phyloP scores from a whole-genome alignment of 257 asterid species.

The Forsythia suspensa region DNA sequence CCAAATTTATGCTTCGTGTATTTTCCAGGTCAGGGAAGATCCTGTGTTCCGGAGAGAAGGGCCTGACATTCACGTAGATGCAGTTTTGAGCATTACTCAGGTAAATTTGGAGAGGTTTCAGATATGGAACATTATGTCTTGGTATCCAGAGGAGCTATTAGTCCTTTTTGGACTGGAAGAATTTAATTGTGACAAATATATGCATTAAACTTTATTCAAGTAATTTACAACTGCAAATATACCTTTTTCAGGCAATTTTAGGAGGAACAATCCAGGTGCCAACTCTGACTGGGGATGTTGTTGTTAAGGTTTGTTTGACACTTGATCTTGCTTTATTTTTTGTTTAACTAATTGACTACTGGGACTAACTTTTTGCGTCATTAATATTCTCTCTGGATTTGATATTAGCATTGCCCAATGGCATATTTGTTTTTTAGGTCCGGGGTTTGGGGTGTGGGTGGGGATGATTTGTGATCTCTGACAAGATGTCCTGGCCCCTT shows the following conservation, averaged over 20 bases:
- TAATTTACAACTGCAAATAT: conserved; percentile 17
- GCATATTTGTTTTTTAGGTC: neutral
- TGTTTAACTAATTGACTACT: neutral
- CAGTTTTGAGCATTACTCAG: conserved; percentile 57
- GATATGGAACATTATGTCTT: conserved; percentile 11
- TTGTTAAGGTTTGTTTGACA: conserved; percentile 69
- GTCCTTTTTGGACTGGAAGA: neutral
- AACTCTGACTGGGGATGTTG: conserved; percentile 84
- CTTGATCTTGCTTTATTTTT: conserved; percentile 10
- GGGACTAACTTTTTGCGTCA: neutral
- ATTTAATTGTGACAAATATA: neutral
- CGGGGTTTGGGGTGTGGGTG: neutral
- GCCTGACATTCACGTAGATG: conserved; percentile 60
- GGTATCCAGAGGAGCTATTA: neutral
- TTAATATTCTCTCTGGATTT: neutral
- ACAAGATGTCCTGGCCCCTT: neutral
- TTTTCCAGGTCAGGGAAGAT: conserved; percentile 57
- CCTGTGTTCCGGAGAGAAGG: conserved; percentile 72
- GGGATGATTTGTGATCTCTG: neutral
- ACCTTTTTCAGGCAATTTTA: conserved; percentile 73
- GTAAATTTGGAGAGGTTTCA: conserved; percentile 23
- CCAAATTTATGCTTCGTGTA: neutral
- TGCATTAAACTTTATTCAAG: conserved; percentile 18
- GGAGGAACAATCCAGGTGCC: conserved; percentile 96
- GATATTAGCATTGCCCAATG: conserved; percentile 12